Evolutionary conservation across 1,284 basidiomycete species (phyloP).

Genomic region (Sporisorium exsertum): DNA sequence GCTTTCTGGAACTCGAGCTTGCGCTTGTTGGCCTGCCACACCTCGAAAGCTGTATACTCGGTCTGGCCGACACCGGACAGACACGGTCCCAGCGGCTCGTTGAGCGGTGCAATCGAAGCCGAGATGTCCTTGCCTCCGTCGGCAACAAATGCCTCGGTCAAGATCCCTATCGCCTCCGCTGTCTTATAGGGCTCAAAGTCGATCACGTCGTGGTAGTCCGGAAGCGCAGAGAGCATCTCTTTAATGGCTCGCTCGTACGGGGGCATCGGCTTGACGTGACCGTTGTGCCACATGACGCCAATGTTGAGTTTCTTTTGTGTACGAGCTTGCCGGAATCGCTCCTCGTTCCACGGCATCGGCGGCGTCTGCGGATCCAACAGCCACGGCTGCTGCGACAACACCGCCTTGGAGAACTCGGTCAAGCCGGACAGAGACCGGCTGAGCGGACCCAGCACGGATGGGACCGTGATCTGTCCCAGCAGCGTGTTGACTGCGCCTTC

Average conservation of each 20-base stretch:
- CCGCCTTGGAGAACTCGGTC: conserved; percentile 76
- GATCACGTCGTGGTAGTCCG: conserved; percentile 59
- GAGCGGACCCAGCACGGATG: conserved; percentile 80
- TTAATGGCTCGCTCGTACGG: conserved; percentile 69
- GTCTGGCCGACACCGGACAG: conserved; percentile 23
- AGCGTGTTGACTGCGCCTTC: conserved; percentile 72
- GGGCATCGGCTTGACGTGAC: conserved; percentile 68
- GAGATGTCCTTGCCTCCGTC: conserved; percentile 62
- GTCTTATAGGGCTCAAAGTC: conserved; percentile 46
- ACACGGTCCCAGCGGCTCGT: conserved; percentile 56
- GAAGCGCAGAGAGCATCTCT: conserved; percentile 55
- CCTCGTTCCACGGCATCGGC: conserved; percentile 77
- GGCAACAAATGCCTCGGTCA: conserved; percentile 54
- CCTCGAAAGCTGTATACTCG: conserved; percentile 71
- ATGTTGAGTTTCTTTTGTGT: conserved; percentile 42
- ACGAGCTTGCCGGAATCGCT: conserved; percentile 73
- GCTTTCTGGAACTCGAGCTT: conserved; percentile 72
- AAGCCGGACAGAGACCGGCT: conserved; percentile 75
- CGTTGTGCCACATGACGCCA: conserved; percentile 70
- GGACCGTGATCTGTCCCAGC: conserved; percentile 75
- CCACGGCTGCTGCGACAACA: conserved; percentile 77
- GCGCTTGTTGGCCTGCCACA: conserved; percentile 73
- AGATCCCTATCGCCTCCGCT: conserved; percentile 61
- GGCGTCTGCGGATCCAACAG: conserved; percentile 76
- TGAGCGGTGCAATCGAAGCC: conserved; percentile 42